phyloP scores from a whole-genome alignment of 2,329 filamentous ascomycete genomes.

The Nemania bipapillata region DNA sequence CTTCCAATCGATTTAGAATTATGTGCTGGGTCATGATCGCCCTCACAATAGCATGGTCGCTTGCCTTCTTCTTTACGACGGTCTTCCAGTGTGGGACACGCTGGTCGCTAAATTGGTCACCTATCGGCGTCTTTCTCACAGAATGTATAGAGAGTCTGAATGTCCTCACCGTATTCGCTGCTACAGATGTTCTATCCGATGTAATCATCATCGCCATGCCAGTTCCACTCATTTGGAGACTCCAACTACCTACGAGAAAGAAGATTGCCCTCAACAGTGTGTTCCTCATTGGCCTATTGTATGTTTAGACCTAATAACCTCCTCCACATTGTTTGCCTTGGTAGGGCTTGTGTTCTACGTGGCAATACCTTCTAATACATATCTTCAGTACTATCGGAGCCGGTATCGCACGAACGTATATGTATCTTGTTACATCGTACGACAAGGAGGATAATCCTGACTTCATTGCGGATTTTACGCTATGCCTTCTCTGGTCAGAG shows the following conservation, averaged over 20 bases:
- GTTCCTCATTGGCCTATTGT: conserved; percentile 36
- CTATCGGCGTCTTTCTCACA: conserved; percentile 23
- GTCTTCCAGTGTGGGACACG: conserved; percentile 39
- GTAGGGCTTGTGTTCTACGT: no score
- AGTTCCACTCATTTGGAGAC: conserved; percentile 32
- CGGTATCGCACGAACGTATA: conserved; percentile 32
- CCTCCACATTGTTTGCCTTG: no score
- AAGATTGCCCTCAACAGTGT: conserved; percentile 30
- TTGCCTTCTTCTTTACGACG: conserved; percentile 43
- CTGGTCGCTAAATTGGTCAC: conserved; percentile 38
- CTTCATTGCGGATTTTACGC: conserved; percentile 37
- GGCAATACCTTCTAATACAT: background rate
- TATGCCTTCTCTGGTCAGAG: conserved; percentile 34
- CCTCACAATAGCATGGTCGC: conserved; percentile 32
- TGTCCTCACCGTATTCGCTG: conserved; percentile 30
- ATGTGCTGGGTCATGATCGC: conserved; percentile 7
- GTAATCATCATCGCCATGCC: conserved; percentile 36
- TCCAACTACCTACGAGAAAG: conserved; percentile 17
- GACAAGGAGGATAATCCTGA: conserved; percentile 33
- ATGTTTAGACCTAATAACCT: no score
- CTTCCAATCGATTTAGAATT: background rate
- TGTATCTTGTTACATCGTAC: conserved; percentile 35
- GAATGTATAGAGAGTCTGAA: conserved; percentile 24
- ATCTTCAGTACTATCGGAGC: conserved; percentile 33
- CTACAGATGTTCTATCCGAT: conserved; percentile 32